Evolutionary conservation across 139 green algal species (phyloP).

Genomic region (Tetraselmis chui): DNA sequence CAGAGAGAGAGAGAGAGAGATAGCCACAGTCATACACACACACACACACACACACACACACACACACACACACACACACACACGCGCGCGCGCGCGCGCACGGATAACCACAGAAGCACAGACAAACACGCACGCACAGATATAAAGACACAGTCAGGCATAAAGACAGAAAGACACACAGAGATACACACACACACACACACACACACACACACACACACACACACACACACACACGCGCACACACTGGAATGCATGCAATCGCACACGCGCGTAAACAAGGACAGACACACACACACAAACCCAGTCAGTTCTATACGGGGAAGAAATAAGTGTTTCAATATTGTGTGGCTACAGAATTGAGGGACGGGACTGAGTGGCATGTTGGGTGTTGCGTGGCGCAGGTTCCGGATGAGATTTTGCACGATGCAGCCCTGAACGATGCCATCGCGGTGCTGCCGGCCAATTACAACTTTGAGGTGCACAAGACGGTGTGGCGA

Average conservation of each 20-base stretch:
- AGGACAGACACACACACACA: too few relatives aligned
- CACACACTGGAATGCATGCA: too few relatives aligned
- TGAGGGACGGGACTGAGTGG: not conserved
- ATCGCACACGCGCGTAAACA: not conserved
- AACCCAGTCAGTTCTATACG: too few relatives aligned
- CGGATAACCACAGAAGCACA: not conserved
- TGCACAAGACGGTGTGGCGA: constrained; percentile 84
- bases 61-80: not conserved
- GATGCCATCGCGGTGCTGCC: constrained; percentile 72
- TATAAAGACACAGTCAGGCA: not conserved
- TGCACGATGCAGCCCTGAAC: constrained; percentile 67
- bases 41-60: not conserved
- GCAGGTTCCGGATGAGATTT: constrained; percentile 72
- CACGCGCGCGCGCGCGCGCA: not conserved
- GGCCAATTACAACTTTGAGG: constrained; percentile 92
- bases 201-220: not conserved
- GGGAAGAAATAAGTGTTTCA: too few relatives aligned
- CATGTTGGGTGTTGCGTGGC: not conserved
- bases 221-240: not conserved
- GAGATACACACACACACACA: too few relatives aligned
- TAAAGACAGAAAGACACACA: too few relatives aligned
- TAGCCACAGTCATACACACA: too few relatives aligned
- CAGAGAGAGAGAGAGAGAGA: too few relatives aligned
- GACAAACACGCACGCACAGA: not conserved
- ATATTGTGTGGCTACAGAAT: not conserved